Conservation (phyloP, 441 rosid species). For the Kokia cookei region DNA sequence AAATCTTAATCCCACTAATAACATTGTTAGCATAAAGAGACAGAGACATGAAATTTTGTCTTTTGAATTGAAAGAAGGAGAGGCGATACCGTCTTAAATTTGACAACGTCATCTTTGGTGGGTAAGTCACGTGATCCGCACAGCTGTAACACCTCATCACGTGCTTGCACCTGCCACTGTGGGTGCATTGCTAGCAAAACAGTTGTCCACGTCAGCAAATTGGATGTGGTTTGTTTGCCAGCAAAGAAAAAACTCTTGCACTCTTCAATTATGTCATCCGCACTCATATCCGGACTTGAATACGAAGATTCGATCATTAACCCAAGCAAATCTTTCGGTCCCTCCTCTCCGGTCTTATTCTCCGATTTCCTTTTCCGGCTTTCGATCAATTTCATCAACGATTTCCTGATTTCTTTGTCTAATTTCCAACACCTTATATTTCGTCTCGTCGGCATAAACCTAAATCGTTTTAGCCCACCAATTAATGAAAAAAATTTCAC, state of each 20-base stretch:
- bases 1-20: no score
- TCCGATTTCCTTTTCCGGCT: constrained; percentile 23
- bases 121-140: constrained; percentile 94
- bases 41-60: constrained; percentile 19
- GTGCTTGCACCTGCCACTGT: constrained; percentile 96
- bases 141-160: constrained; percentile 88
- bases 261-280: constrained; percentile 82
- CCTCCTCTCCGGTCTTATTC: neutral
- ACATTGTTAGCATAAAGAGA: constrained; percentile 4
- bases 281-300: constrained; percentile 28
- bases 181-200: constrained; percentile 96
- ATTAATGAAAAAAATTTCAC: no score
- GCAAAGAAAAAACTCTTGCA: constrained; percentile 97
- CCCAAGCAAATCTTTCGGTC: constrained; percentile 72
- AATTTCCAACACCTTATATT: constrained; percentile 78
- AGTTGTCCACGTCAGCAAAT: constrained; percentile 98
- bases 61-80: neutral
- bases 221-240: constrained; percentile 95
- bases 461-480: neutral
- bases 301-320: constrained; percentile 69
- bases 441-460: constrained; percentile 54
- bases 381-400: constrained; percentile 51
- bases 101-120: constrained; percentile 74
- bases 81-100: constrained; percentile 81
- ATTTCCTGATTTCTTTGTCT: constrained; percentile 61